Evolutionary conservation across 495 filamentous ascomycete species (phyloP).

Genomic region (Penicillium argentinense): DNA sequence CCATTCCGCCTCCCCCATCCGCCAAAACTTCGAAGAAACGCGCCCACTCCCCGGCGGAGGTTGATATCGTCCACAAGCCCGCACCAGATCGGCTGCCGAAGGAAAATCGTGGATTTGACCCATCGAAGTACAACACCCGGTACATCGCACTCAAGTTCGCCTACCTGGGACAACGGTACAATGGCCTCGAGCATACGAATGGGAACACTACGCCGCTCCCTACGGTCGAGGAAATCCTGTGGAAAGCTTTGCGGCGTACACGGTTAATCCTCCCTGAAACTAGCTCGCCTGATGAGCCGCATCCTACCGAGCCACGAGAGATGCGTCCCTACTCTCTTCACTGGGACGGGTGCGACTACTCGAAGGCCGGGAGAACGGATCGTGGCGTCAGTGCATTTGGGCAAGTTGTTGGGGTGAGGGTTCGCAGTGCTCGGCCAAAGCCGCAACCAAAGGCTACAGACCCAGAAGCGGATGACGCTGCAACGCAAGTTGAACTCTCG

Average conservation of each 20-base stretch:
- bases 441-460: conserved; percentile 17
- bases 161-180: conserved; percentile 87
- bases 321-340: conserved; percentile 52
- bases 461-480: conserved; percentile 19
- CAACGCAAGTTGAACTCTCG: conserved; percentile 23
- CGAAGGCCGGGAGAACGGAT: conserved; percentile 92
- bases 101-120: conserved; percentile 60
- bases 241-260: conserved; percentile 80
- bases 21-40: conserved; percentile 19
- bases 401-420: conserved; percentile 80
- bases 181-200: conserved; percentile 82
- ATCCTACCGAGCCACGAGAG: conserved; percentile 23
- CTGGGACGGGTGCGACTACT: conserved; percentile 82
- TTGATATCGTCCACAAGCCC: conserved; percentile 29
- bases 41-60: conserved; percentile 16
- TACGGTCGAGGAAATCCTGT: conserved; percentile 87
- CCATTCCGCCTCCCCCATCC: conserved; percentile 15
- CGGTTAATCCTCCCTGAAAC: conserved; percentile 74
- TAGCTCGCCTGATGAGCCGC: conserved; percentile 30
- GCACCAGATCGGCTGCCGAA: conserved; percentile 31
- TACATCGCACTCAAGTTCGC: conserved; percentile 89
- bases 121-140: conserved; percentile 77
- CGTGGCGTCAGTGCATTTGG: conserved; percentile 94
- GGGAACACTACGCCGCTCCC: conserved; percentile 65
- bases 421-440: conserved; percentile 73